These are phyloP conservation scores for Cercospora sp. DNA, from an alignment of 2,329 filamentous ascomycete species.

Conservation along the genomic window DNA sequence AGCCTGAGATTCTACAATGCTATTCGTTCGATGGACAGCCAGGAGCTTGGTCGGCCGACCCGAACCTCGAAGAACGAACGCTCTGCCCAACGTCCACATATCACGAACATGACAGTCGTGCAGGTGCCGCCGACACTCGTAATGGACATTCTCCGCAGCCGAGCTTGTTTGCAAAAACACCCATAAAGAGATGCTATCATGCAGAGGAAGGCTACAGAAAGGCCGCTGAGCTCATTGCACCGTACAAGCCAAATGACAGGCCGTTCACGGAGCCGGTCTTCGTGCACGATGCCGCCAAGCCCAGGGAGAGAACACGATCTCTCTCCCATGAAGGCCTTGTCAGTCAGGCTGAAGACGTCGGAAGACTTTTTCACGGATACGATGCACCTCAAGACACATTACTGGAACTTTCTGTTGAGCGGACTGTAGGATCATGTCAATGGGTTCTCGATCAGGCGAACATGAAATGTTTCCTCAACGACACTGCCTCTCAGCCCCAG, in stretches of 20 bases:
- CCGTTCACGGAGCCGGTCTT: not conserved
- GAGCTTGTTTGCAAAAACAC: not conserved
- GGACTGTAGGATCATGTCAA: no score
- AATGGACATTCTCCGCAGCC: not conserved
- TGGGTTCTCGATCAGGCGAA: no score
- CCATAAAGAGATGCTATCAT: not conserved
- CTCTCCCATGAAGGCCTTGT: not conserved
- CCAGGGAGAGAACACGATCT: not conserved
- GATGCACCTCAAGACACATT: no score
- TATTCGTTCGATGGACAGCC: not conserved
- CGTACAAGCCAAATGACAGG: not conserved
- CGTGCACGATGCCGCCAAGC: not conserved
- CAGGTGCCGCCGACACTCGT: not conserved
- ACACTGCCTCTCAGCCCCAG: not conserved
- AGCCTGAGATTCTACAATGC: not conserved
- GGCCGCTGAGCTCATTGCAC: not conserved
- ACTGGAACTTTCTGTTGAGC: no score
- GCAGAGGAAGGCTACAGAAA: not conserved
- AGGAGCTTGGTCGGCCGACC: not conserved
- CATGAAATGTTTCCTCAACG: not conserved
- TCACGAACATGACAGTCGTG: not conserved
- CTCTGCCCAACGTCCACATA: not conserved
- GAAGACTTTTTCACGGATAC: no score
- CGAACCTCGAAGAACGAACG: not conserved
- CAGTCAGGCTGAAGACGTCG: no score